phyloP scores from a whole-genome alignment of 805 yeast genomes.

The Sugiyamaella mastotermitis region DNA sequence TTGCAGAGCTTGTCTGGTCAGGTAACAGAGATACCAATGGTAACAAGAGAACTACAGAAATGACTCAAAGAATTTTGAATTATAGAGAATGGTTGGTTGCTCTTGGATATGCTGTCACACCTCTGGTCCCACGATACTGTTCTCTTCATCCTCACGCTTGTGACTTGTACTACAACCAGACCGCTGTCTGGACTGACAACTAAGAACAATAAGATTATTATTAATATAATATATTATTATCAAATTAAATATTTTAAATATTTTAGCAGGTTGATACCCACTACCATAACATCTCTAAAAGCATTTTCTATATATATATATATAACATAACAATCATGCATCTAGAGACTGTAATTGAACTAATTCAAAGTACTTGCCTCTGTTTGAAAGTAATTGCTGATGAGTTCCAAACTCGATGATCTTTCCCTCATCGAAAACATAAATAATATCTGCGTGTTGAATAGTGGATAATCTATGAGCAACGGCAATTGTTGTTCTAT shows the following conservation, averaged over 20 bases:
- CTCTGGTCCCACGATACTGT: conserved; percentile 36
- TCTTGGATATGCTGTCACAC: conserved; percentile 31
- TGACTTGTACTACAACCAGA: conserved; percentile 24
- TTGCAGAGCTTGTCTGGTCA: conserved; percentile 38
- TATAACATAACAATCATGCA: no score
- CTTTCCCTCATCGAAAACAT: conserved; percentile 54
- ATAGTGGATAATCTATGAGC: conserved; percentile 79
- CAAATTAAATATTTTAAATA: background rate
- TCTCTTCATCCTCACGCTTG: conserved; percentile 35
- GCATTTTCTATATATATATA: no score
- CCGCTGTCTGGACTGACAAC: no score
- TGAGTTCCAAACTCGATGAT: conserved; percentile 56
- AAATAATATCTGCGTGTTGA: conserved; percentile 53
- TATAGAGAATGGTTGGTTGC: conserved; percentile 37
- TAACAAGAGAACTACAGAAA: conserved; percentile 25
- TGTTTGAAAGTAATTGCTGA: conserved; percentile 36
- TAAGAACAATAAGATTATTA: conserved; percentile 1
- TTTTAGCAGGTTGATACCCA: no score
- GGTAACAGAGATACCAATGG: conserved; percentile 33
- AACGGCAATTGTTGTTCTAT: conserved; percentile 76
- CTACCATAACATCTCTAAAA: no score
- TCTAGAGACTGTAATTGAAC: conserved; percentile 35
- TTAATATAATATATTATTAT: background rate
- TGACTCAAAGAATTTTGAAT: conserved; percentile 35
- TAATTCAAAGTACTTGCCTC: conserved; percentile 35